Evolutionary conservation across 257 asterid species (phyloP).

Genomic region (Gynochthodes officinalis): DNA sequence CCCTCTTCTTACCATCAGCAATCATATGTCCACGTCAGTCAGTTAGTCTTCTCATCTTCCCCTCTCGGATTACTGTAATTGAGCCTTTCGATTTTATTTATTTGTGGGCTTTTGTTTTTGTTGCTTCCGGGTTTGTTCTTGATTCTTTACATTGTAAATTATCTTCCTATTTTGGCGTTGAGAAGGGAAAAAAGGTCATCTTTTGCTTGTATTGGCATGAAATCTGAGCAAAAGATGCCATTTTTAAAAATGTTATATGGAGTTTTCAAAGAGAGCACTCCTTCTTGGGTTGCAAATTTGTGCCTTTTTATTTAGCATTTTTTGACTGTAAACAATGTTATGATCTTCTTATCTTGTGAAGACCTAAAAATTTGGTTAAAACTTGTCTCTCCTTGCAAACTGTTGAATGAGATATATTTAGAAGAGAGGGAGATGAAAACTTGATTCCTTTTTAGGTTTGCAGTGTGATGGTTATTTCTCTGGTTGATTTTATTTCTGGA

Average conservation of each 20-base stretch:
- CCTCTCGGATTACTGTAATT: slow-evolving; percentile 19
- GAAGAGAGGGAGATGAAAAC: background rate
- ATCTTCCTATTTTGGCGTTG: background rate
- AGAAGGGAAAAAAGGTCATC: background rate
- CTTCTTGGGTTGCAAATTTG: background rate
- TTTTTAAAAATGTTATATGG: background rate
- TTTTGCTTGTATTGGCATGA: background rate
- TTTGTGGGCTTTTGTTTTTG: background rate
- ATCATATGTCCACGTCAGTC: slow-evolving; percentile 99
- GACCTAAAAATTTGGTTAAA: background rate
- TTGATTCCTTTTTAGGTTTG: background rate
- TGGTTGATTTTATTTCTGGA: background rate
- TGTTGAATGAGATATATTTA: background rate
- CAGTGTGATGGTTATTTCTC: background rate
- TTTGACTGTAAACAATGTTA: background rate
- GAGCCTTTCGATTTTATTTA: background rate
- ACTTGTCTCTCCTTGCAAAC: background rate
- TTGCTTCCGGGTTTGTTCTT: background rate
- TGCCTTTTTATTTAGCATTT: background rate
- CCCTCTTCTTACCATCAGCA: slow-evolving; percentile 97
- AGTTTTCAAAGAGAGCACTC: background rate
- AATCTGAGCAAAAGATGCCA: background rate
- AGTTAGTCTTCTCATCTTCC: slow-evolving; percentile 7
- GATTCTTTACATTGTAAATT: background rate
- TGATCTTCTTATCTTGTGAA: background rate